phyloP scores from a whole-genome alignment of 2,329 filamentous ascomycete genomes.

The Aphanoascus verrucosus region DNA sequence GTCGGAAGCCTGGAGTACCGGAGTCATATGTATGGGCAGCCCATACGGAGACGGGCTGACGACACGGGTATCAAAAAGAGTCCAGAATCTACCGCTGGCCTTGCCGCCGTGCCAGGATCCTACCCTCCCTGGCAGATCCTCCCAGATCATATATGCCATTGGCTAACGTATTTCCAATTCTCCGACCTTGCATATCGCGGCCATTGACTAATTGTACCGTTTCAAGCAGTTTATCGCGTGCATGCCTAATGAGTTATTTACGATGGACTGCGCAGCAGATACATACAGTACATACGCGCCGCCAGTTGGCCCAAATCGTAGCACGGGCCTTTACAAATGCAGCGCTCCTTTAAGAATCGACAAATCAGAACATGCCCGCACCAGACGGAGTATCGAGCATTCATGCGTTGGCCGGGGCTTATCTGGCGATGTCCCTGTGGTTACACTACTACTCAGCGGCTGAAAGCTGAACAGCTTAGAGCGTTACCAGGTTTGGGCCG shows the following conservation, averaged over 20 bases:
- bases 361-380: background rate
- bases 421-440: background rate
- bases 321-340: background rate
- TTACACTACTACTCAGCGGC: conserved; percentile 2
- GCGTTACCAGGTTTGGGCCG: too few species aligned
- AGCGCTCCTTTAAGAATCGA: background rate
- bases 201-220: background rate
- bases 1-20: background rate
- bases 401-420: background rate
- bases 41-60: background rate
- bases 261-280: background rate
- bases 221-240: conserved; percentile 5
- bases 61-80: background rate
- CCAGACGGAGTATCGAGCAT: background rate
- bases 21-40: background rate
- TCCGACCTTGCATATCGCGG: conserved; percentile 1
- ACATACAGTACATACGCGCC: background rate
- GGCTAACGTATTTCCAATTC: background rate
- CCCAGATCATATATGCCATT: background rate
- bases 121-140: background rate
- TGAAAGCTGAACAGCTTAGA: background rate
- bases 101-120: background rate
- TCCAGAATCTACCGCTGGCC: background rate
- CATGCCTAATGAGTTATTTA: background rate
- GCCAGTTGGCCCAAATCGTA: background rate